Evolutionary conservation across 73 alveolate species (phyloP).

Genomic region (Paramecium sexaurelia): DNA sequence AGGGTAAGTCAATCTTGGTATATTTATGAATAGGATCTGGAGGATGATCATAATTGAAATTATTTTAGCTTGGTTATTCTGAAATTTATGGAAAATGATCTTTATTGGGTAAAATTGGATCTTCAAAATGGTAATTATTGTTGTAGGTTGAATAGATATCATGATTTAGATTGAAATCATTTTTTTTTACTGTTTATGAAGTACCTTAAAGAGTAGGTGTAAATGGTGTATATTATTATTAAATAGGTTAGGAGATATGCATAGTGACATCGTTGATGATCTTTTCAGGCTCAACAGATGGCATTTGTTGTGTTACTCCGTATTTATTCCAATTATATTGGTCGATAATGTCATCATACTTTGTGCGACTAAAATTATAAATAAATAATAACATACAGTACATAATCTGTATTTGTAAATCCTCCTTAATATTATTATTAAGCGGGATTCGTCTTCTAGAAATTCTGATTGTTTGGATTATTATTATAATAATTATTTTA

Average conservation of each 20-base stretch:
- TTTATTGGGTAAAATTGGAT: background rate
- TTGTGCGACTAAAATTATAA: background rate
- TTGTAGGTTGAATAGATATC: background rate
- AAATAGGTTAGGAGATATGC: background rate
- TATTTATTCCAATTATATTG: constrained; percentile 33
- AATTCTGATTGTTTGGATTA: background rate
- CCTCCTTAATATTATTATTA: background rate
- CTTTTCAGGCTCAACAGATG: background rate
- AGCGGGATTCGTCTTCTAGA: background rate
- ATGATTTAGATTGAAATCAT: background rate
- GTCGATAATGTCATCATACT: constrained; percentile 42
- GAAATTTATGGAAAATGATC: background rate
- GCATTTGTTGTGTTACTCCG: constrained; percentile 17
- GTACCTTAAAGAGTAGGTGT: background rate
- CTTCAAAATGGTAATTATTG: background rate
- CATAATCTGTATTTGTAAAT: background rate
- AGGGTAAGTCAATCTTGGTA: background rate
- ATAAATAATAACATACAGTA: background rate
- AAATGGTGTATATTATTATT: background rate
- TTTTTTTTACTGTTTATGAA: background rate
- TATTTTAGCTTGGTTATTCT: background rate
- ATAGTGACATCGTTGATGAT: background rate
- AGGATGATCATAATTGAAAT: background rate
- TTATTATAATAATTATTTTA: background rate
- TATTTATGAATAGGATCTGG: background rate